Base-by-base conservation (phyloP, 371 early-diverging fungal species). In the Umbelopsis sp. region DNA sequence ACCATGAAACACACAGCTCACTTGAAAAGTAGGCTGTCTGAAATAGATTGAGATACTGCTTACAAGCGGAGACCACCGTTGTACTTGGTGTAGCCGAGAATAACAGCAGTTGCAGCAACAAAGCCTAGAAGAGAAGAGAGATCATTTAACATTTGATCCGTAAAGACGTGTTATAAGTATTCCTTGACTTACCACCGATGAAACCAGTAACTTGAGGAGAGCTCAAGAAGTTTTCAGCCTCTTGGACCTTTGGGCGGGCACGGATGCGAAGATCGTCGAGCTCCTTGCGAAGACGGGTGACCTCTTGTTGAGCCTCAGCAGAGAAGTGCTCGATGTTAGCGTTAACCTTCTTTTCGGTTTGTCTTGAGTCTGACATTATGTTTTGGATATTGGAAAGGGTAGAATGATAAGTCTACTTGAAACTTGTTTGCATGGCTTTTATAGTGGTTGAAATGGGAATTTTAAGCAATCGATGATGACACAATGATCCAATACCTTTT, bases 231-330 rank as follows among this genome's bases (percentile, higher is more conserved):
- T 73, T 70, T 51, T 82, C 82, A n/a, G 79, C 79, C 24, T 79
- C 76, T 67, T 72, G 70, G 18, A 82, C 71, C 67, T 79, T 78
- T 10, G 82, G 82, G 1, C 73, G 72, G 35, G 78, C 80, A 53
- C 66, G 74, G 57, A 63, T 32, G 35, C 74, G 73, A 14, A 82
- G 66, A 37, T 77, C 78, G 45, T 74, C 70, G 35, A 80, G 64
- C 63, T 82, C 82, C 14, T 72, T 72, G 48, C 80, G 80, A n/a
- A 82, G 57, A 37, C 65, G 70, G 9, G 74, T 67, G 20, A 78
- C 71, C 69, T 79, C 78, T 16, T 78, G 78, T 65, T 82, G 78
- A 12, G 80, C 74, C 37, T 50, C 66, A 11, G 67, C 62, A 14
- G 78, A 68, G 29, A 77, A 76, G 32, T 70, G 75, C 3, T 71